A percentile compares a stretch with the other conserved stretches of the same genome.
These are phyloP conservation scores for Globisporangium irregulare DNA, from an alignment of 352 stramenopile species.

Conservation along the genomic window DNA sequence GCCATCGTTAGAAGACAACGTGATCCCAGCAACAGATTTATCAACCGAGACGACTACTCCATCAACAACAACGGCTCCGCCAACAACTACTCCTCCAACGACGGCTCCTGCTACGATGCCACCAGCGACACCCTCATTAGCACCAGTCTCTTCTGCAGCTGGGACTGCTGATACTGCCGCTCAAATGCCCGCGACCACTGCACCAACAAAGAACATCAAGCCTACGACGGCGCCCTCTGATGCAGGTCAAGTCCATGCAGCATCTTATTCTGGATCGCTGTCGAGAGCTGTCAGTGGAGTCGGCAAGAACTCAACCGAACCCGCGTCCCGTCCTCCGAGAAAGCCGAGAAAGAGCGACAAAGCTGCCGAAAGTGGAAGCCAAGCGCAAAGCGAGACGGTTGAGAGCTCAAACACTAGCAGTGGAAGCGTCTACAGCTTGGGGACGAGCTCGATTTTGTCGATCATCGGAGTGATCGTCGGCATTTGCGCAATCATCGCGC, in stretches of 20 bases:
- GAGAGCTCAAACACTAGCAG: slow-evolving; percentile 45
- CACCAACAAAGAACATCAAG: not conserved
- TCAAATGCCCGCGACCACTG: slow-evolving; percentile 6
- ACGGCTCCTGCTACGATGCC: not conserved
- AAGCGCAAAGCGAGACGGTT: slow-evolving; percentile 30
- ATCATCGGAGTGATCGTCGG: slow-evolving; percentile 70
- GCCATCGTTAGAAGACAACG: slow-evolving; percentile 13
- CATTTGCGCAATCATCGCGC: slow-evolving; percentile 45
- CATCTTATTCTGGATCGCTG: slow-evolving; percentile 10
- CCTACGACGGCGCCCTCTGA: not conserved
- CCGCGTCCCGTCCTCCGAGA: not conserved
- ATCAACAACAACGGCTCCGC: slow-evolving; percentile 1
- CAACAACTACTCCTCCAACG: slow-evolving; percentile 5
- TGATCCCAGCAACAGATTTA: slow-evolving; percentile 8
- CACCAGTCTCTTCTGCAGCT: not conserved
- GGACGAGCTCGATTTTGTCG: slow-evolving; percentile 59
- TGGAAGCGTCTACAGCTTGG: slow-evolving; percentile 52
- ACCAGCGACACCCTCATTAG: not conserved
- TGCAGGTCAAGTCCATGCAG: slow-evolving; percentile 15
- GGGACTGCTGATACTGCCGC: not conserved
- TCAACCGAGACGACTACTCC: not conserved
- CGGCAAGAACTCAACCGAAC: slow-evolving; percentile 13
- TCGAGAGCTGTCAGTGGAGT: slow-evolving; percentile 10
- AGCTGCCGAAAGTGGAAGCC: not conserved
- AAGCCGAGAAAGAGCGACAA: slow-evolving; percentile 11